phyloP scores from a whole-genome alignment of 805 yeast species.

The Lipomyces orientalis region DNA sequence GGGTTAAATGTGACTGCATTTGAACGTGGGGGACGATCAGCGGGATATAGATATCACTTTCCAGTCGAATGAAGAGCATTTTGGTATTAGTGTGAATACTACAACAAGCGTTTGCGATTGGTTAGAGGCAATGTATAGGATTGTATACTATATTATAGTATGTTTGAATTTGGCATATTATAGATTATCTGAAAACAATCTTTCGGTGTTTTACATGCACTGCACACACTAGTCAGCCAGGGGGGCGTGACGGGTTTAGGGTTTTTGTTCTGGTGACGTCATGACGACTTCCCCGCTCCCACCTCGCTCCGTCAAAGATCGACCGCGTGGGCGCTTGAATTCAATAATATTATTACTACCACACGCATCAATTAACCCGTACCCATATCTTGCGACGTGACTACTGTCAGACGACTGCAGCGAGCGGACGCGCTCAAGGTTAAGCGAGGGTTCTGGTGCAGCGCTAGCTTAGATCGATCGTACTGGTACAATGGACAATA shows the following conservation, averaged over 20 bases:
- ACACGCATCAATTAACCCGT: not conserved
- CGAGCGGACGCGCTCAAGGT: not conserved
- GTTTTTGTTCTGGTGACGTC: not conserved
- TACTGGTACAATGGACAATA: not conserved
- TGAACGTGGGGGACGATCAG: not conserved
- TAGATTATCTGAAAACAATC: too few relatives aligned
- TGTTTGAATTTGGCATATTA: too few relatives aligned
- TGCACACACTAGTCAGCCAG: too few relatives aligned
- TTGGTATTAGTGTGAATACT: not conserved
- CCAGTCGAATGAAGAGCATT: not conserved
- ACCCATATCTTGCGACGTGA: not conserved
- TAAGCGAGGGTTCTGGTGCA: not conserved
- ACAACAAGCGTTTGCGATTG: not conserved
- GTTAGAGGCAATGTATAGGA: not conserved
- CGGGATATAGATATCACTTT: not conserved
- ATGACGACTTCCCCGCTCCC: not conserved
- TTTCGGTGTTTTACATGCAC: too few relatives aligned
- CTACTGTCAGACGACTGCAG: not conserved
- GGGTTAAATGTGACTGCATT: not conserved
- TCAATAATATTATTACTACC: not conserved
- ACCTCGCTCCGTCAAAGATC: not conserved
- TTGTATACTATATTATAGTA: not conserved
- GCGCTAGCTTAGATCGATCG: not conserved
- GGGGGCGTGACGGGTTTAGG: not conserved
- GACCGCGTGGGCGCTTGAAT: not conserved